Percentiles rank a stretch among this genome's conserved stretches.
Conservation (phyloP, 2,329 filamentous ascomycete genomes). For the Celoporthe dispersa region DNA sequence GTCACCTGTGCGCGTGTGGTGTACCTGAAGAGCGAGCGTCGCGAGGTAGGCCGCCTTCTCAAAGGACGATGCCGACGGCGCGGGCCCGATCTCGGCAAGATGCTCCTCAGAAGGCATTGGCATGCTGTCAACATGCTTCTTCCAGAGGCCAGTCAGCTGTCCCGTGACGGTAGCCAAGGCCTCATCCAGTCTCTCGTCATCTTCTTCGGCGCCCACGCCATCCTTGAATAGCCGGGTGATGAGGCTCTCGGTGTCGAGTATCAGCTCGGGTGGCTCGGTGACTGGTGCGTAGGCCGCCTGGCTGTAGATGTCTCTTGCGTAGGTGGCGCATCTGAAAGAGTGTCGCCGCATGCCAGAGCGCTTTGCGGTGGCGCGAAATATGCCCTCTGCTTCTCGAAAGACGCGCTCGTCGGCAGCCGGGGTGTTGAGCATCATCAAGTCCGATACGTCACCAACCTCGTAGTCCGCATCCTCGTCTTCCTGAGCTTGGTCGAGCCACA, state of each 20-base stretch:
- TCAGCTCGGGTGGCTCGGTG: constrained; percentile 70
- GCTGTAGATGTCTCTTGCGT: constrained; percentile 73
- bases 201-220: constrained; percentile 59
- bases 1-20: constrained; percentile 63
- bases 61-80: constrained; percentile 63
- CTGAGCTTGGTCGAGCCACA: constrained; percentile 55
- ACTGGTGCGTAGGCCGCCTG: constrained; percentile 62
- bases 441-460: constrained; percentile 50
- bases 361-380: constrained; percentile 57
- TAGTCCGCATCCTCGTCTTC: constrained; percentile 44
- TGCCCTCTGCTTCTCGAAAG: constrained; percentile 58
- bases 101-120: constrained; percentile 57
- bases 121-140: constrained; percentile 54
- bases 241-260: constrained; percentile 76
- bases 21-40: constrained; percentile 75
- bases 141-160: constrained; percentile 61
- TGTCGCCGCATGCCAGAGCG: constrained; percentile 48
- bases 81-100: constrained; percentile 67
- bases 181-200: constrained; percentile 59
- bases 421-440: constrained; percentile 60
- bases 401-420: constrained; percentile 59
- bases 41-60: constrained; percentile 81
- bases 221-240: constrained; percentile 68
- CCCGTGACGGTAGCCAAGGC: constrained; percentile 59
- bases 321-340: constrained; percentile 67